Evolutionary conservation across 345 rosid genomes (phyloP), one percentile per base, ranked within the genome.

Genomic region (Psidium friedrichsthalianum): DNA sequence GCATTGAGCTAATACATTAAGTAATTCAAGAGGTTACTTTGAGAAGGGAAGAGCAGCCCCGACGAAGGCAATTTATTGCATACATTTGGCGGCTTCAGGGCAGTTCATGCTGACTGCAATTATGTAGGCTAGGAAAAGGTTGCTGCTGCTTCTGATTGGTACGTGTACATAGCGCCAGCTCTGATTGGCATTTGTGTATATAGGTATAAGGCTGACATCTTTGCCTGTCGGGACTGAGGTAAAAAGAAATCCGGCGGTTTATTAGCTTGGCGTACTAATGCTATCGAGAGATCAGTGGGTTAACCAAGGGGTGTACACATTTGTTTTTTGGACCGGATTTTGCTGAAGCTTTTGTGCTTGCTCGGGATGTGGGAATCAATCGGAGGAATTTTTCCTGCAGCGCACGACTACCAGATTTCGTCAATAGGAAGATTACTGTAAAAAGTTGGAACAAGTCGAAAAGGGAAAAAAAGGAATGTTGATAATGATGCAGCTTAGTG

Each of bases 111-210:
- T 69, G 78, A 69, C 78, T 44, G 22, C 78, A 69, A 32, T 32
- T 18, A 69, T 69, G 78, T 69, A 69, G 78, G 78, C 44, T 69
- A 69, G 78, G 78, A 69, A 69, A 40, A 69, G 47, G 44, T 49
- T 21, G 84, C 83, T 40, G 86, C 69, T n/a, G 83, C 84, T 53
- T 36, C 84, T 42, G 83, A 76, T 78, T 56, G 59, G 57, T 76
- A 64, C 16, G 78, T 69, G 78, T 69, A 69, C 18, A 69, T 69
- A 69, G 78, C 78, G 78, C 78, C 78, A 69, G 78, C 24, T 69
- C 78, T 69, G 78, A 69, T 69, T 69, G 78, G 78, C 78, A 58
- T 54, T 54, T 55, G 52, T 85, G 86, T 85, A 85, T 56, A 85
- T 85, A 85, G 74, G 47, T 80, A 83, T 52, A 64, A 53, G 76